Evolutionary conservation across 1,284 basidiomycete genomes (phyloP).

Genomic region (Ustilago cynodontis): DNA sequence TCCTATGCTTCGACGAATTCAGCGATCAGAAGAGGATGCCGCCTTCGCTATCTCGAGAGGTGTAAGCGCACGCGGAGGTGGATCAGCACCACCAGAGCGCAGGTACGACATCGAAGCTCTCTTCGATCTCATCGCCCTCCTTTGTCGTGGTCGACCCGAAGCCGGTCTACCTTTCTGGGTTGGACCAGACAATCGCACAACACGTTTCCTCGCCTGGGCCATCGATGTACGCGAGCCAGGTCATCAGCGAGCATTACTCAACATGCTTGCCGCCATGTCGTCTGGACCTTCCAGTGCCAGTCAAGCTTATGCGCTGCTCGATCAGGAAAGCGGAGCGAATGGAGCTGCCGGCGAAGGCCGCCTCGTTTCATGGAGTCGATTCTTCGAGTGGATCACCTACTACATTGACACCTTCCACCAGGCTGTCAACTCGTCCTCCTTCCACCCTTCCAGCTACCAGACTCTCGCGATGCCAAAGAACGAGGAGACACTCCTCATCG

Average conservation of each 20-base stretch:
- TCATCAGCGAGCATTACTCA: constrained; percentile 66
- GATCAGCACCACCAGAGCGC: constrained; percentile 60
- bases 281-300: constrained; percentile 65
- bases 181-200: constrained; percentile 71
- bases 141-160: constrained; percentile 62
- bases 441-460: constrained; percentile 47
- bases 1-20: constrained; percentile 64
- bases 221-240: constrained; percentile 66
- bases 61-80: constrained; percentile 19
- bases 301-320: constrained; percentile 64
- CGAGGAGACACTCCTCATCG: constrained; percentile 82
- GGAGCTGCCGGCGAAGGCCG: constrained; percentile 55
- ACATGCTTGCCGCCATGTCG: constrained; percentile 66
- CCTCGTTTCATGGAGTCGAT: constrained; percentile 64
- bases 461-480: constrained; percentile 75
- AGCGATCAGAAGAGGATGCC: constrained; percentile 68
- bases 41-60: constrained; percentile 59
- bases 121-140: constrained; percentile 63
- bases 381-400: constrained; percentile 69
- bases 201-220: constrained; percentile 68
- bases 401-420: constrained; percentile 65
- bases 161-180: constrained; percentile 65
- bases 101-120: constrained; percentile 69
- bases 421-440: constrained; percentile 38
- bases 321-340: constrained; percentile 41